A percentile compares a stretch with the other conserved stretches of the same genome.
Conservation (phyloP, 257 asterid species). For the Scutellaria barbata region DNA sequence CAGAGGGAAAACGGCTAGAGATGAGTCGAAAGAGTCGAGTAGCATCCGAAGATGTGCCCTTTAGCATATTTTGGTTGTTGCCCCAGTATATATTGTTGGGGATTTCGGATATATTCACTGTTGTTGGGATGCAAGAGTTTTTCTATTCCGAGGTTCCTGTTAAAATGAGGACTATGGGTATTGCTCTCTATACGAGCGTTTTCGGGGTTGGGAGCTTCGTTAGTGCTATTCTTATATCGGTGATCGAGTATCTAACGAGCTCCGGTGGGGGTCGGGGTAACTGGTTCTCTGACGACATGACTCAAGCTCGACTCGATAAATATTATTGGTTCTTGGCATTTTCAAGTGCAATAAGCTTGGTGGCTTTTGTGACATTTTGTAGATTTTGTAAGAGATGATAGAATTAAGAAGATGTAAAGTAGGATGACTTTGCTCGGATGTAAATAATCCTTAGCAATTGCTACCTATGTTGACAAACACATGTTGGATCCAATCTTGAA, state of each 20-base stretch:
- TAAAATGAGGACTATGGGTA: slow-evolving; percentile 84
- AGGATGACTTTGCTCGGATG: background rate
- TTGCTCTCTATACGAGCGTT: slow-evolving; percentile 85
- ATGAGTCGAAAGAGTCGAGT: slow-evolving; percentile 26
- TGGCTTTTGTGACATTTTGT: slow-evolving; percentile 56
- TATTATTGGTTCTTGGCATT: slow-evolving; percentile 79
- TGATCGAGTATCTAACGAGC: slow-evolving; percentile 63
- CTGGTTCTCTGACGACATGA: slow-evolving; percentile 85
- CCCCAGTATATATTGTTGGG: slow-evolving; percentile 90
- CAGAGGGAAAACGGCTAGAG: slow-evolving; percentile 59
- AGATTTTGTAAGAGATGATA: slow-evolving; percentile 39
- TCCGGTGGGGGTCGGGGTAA: slow-evolving; percentile 40
- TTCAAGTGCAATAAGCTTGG: slow-evolving; percentile 53
- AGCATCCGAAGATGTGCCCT: slow-evolving; percentile 40
- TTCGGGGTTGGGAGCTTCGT: slow-evolving; percentile 90
- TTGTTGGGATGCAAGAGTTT: slow-evolving; percentile 96
- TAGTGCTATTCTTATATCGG: slow-evolving; percentile 65
- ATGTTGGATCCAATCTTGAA: no score
- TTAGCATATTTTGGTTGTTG: slow-evolving; percentile 84
- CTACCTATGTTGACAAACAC: no score
- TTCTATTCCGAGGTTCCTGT: slow-evolving; percentile 85
- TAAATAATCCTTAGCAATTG: no score
- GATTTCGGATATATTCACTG: slow-evolving; percentile 89
- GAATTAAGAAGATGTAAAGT: background rate
- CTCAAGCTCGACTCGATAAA: slow-evolving; percentile 66